These are phyloP conservation scores for Ephemerocybe angulata DNA, from an alignment of 768 basidiomycete genomes.

Conservation along the genomic window DNA sequence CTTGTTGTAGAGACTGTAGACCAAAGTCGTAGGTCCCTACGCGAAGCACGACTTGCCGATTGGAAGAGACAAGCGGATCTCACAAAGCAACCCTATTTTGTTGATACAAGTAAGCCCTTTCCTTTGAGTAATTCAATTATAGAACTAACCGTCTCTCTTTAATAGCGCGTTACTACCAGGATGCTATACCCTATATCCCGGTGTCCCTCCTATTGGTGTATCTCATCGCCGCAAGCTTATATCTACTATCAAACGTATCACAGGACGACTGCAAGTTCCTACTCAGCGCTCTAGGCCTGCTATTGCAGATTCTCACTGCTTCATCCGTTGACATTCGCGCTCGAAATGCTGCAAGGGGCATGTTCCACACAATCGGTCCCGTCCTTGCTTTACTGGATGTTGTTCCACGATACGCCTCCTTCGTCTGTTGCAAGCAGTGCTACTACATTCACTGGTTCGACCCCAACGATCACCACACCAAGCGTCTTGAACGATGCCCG, in stretches of 20 bases:
- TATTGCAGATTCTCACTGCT: neutral
- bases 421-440: slow-evolving; percentile 8
- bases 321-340: neutral
- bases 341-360: neutral
- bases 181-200: no score
- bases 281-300: neutral
- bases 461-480: neutral
- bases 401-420: slow-evolving; percentile 19
- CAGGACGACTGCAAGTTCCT: neutral
- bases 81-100: no score
- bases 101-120: no score
- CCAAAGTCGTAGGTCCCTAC: no score
- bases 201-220: no score
- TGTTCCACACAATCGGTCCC: neutral
- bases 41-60: no score
- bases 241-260: neutral
- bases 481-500: neutral
- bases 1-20: no score
- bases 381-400: slow-evolving; percentile 13
- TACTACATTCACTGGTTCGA: neutral
- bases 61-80: no score
- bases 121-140: no score
- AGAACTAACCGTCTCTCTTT: no score
- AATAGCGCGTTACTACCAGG: no score
- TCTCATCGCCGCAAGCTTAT: neutral